These are phyloP conservation scores for Extremus antarcticus DNA, from an alignment of 495 filamentous ascomycete genomes.

Conservation along the genomic window DNA sequence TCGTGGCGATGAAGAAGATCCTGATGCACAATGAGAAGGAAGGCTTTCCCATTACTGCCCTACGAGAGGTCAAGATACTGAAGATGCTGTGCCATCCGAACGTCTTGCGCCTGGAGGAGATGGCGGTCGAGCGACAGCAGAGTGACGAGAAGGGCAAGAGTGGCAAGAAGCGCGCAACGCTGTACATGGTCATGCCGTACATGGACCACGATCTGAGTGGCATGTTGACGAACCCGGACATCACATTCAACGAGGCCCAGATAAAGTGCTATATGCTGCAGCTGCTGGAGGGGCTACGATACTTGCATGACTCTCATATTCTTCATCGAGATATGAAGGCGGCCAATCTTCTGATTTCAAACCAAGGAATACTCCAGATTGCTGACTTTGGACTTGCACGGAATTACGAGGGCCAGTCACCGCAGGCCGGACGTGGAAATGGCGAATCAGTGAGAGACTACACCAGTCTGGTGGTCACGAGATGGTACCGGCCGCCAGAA, in stretches of 20 bases:
- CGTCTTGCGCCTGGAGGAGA: slow-evolving; percentile 78
- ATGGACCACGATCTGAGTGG: slow-evolving; percentile 98
- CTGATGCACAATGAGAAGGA: slow-evolving; percentile 80
- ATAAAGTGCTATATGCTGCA: slow-evolving; percentile 98
- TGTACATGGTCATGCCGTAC: slow-evolving; percentile 98
- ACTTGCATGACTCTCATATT: slow-evolving; percentile 82
- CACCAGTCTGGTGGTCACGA: slow-evolving; percentile 85
- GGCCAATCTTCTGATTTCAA: slow-evolving; percentile 93
- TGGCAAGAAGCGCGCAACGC: slow-evolving; percentile 70
- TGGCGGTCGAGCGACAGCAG: slow-evolving; percentile 82
- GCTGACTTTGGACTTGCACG: slow-evolving; percentile 93
- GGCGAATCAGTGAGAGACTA: slow-evolving; percentile 85
- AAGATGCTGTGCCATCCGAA: slow-evolving; percentile 90
- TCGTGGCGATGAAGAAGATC: slow-evolving; percentile 91
- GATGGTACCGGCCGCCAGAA: slow-evolving; percentile 96
- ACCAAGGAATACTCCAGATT: slow-evolving; percentile 86
- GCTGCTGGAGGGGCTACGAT: slow-evolving; percentile 76
- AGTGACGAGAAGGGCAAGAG: slow-evolving; percentile 22
- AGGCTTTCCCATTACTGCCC: slow-evolving; percentile 68
- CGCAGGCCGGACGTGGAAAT: slow-evolving; percentile 65
- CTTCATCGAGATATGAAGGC: slow-evolving; percentile 98
- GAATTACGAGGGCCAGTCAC: slow-evolving; percentile 80
- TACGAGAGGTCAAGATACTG: slow-evolving; percentile 87
- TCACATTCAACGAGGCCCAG: slow-evolving; percentile 74
- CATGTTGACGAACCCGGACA: slow-evolving; percentile 84